Conservation (phyloP, 441 rosid species). For the Corymbia calophylla region DNA sequence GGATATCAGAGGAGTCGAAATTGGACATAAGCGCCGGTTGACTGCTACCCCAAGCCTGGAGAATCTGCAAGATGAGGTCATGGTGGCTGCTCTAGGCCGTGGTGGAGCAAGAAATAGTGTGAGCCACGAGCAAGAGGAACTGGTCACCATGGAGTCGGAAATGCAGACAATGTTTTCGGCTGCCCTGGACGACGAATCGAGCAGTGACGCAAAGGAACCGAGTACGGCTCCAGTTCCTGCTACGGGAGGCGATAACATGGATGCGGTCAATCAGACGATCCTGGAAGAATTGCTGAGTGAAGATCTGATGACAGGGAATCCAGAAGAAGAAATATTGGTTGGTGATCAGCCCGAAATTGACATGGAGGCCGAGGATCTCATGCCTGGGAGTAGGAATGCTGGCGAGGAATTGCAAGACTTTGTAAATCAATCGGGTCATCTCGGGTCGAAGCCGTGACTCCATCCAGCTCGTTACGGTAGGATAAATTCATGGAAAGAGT, state of each 20-base stretch:
- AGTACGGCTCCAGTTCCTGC: conserved; percentile 8
- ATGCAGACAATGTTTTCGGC: conserved; percentile 40
- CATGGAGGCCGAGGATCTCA: conserved; percentile 52
- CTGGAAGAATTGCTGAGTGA: conserved; percentile 41
- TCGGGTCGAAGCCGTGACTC: conserved; percentile 38
- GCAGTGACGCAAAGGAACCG: conserved; percentile 10
- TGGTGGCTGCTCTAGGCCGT: not conserved
- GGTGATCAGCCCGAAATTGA: conserved; percentile 30
- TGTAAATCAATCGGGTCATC: conserved; percentile 60
- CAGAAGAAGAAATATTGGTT: conserved; percentile 20
- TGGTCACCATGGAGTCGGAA: conserved; percentile 24
- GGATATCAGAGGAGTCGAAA: conserved; percentile 23
- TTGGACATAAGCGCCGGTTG: conserved; percentile 55
- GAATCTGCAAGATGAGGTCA: conserved; percentile 29
- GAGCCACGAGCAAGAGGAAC: conserved; percentile 7
- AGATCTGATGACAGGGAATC: conserved; percentile 26
- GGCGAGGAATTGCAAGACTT: conserved; percentile 41
- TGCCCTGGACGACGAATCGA: conserved; percentile 37
- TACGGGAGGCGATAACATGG: not conserved
- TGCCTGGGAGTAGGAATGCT: conserved; percentile 33
- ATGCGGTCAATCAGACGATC: conserved; percentile 18
- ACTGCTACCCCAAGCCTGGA: conserved; percentile 43
- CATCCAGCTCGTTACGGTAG: not conserved
- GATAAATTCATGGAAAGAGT: not conserved
- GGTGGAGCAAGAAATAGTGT: conserved; percentile 4